Base-by-base conservation (phyloP, 768 basidiomycete genomes). In the Podaxis sp. region DNA sequence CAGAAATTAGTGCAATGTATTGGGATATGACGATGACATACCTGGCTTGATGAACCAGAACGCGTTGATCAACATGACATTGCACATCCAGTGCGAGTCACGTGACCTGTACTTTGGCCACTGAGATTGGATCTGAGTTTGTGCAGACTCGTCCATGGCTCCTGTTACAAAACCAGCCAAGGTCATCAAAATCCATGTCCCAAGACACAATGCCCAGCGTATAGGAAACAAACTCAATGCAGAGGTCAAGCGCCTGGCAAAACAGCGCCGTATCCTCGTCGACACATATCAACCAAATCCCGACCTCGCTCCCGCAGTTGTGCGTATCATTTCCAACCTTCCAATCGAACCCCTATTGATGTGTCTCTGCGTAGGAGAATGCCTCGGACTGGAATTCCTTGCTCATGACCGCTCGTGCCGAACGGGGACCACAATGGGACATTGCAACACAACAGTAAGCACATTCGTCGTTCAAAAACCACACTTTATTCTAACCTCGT, bases 351-450 rank as follows among this genome's bases (percentile, higher is more conserved):
- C 22, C 26, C 22, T 5, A 12, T 50, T 12, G 6, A 50, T 22
- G 38, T 60, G 60, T 13, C 48, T 40, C 49, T 53, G 28, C 56
- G 40, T 51, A 85, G 84, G 91, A 93, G 72, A 87, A 85, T 69
- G 90, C 92, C 10, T 91, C 90, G 10, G 89, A 92, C 66, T 93
- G 92, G 92, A 94, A 94, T 67, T 93, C 91, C 0, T 67, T 92
- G 58, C 78, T 94, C 51, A 82, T 86, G 64, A 88, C 87, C 28
- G 92, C 92, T 2, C 84, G 92, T 40, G 92, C 91, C 7, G 86
- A 89, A 63, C 80, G 92, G 64, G 92, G 92, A 0, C 92, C 92
- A 3, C 91, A 93, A 68, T 94, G 91, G 91, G 92, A 94, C 71
- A 80, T 93, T 41, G 90, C 90, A 17, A 92, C 92, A 13, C 91